Base-by-base conservation (phyloP, 2,329 filamentous ascomycete species). In the Rhytidhysteron rufulum region DNA sequence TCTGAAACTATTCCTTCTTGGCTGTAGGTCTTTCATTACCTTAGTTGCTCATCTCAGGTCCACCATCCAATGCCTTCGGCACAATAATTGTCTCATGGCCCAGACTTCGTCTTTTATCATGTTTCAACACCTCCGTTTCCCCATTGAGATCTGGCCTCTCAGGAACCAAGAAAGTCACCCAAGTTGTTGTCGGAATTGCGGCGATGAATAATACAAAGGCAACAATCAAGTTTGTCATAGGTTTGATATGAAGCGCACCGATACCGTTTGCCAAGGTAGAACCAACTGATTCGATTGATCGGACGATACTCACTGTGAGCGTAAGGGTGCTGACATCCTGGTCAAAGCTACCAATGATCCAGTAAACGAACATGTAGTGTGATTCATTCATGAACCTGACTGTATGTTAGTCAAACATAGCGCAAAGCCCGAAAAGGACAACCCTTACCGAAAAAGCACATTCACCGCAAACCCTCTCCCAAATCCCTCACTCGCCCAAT, bases 311-410 rank as follows among this genome's bases (percentile, higher is more conserved):
- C 2, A 75, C 71, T 2, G 65, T 68, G 0, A 76, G 61, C 0
- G 74, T 72, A n/a, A 77, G 48, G 0, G 73, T 75, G 49, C 74
- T 70, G 5, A 76, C 57, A 35, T 77, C 72, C 42, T 73, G 64
- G 43, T 74, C 73, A 55, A 75, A 77, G 2, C 71, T 64, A 3
- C 71, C 74, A 1, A 76, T 60, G 11, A 74, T 53, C 71, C 72
- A 76, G 54, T 75, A 76, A 1, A 74, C 68, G 40, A 74, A 75
- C 59, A 75, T 75, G 41, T 58, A 57, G 48, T 75, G 68, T 0
- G 69, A 71, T 46, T 77, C 74, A 42, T 76, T 75, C 56, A 75
- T 67, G 50, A 76, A 74, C 8, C n/a, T n/a, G n/a, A n/a, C n/a
- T n/a, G 57, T 7, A 5, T 4, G 4, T 9, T 8, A 5, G 11